Conservation (phyloP, 108 stramenopile species). For the Nitzschia palea region DNA sequence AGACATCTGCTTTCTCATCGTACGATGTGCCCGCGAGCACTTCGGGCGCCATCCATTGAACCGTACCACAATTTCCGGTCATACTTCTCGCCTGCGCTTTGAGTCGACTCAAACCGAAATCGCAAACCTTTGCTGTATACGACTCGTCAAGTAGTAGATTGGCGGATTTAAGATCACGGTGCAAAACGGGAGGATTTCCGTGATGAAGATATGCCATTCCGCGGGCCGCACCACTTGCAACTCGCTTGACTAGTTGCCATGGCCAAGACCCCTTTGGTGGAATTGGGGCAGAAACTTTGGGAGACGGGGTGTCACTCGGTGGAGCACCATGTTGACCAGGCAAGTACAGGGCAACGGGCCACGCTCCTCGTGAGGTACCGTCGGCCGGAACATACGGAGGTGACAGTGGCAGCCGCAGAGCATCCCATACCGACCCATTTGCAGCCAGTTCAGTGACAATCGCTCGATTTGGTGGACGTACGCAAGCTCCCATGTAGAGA, state of each 20-base stretch:
- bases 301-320: conserved; percentile 25
- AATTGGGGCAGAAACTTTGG: conserved; percentile 45
- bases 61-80: conserved; percentile 94
- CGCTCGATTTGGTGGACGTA: conserved; percentile 83
- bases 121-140: conserved; percentile 91
- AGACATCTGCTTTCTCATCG: conserved; percentile 87
- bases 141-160: conserved; percentile 89
- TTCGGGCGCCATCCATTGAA: conserved; percentile 96
- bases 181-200: conserved; percentile 86
- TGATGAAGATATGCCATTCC: conserved; percentile 95
- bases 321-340: conserved; percentile 44
- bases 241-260: conserved; percentile 71
- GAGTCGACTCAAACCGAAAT: conserved; percentile 91
- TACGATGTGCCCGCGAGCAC: conserved; percentile 77
- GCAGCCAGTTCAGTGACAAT: conserved; percentile 89
- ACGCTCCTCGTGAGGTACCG: conserved; percentile 56
- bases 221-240: conserved; percentile 78
- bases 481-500: conserved; percentile 92
- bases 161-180: conserved; percentile 91
- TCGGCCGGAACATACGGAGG: conserved; percentile 64
- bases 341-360: conserved; percentile 60
- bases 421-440: conserved; percentile 87
- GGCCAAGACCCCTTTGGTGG: conserved; percentile 75
- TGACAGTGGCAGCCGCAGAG: conserved; percentile 66
- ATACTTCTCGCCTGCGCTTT: conserved; percentile 83